A percentile compares a stretch with the other conserved stretches of the same genome.
phyloP scores from a whole-genome alignment of 192 early-diverging fungal species.

The Backusella luteola region DNA sequence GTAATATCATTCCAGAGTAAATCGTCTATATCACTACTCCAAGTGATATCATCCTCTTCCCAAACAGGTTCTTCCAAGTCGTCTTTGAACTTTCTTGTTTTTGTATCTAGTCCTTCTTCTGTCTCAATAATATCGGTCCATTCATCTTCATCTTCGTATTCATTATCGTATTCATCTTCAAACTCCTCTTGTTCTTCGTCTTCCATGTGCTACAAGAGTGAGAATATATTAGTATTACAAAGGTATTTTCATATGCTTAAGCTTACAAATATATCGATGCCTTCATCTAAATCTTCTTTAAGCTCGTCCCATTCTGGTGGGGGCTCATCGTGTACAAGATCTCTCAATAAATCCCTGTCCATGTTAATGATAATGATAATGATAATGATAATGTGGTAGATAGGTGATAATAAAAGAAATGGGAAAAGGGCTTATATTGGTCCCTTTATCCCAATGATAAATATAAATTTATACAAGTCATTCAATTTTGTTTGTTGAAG shows the following conservation, averaged over 20 bases:
- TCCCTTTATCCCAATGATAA: background rate
- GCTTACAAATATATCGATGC: background rate
- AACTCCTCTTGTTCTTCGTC: background rate
- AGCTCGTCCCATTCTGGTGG: background rate
- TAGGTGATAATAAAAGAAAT: background rate
- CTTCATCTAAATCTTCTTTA: background rate
- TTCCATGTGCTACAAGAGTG: background rate
- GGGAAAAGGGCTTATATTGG: background rate
- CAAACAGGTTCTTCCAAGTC: constrained; percentile 5
- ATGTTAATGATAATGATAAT: background rate
- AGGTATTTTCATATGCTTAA: background rate
- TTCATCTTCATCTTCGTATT: constrained; percentile 6
- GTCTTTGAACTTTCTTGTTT: background rate
- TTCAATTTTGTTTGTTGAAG: background rate
- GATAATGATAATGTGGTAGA: background rate
- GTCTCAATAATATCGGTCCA: constrained; percentile 9
- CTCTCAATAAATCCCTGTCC: background rate
- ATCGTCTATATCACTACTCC: background rate
- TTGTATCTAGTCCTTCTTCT: background rate
- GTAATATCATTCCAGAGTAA: background rate
- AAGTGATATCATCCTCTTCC: background rate
- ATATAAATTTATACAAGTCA: background rate
- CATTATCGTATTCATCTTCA: background rate
- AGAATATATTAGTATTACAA: background rate
- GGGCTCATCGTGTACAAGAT: background rate